Evolutionary conservation across 2,329 filamentous ascomycete genomes (phyloP), one percentile per base, ranked within the genome.

Genomic region (Fusarium torulosum): DNA sequence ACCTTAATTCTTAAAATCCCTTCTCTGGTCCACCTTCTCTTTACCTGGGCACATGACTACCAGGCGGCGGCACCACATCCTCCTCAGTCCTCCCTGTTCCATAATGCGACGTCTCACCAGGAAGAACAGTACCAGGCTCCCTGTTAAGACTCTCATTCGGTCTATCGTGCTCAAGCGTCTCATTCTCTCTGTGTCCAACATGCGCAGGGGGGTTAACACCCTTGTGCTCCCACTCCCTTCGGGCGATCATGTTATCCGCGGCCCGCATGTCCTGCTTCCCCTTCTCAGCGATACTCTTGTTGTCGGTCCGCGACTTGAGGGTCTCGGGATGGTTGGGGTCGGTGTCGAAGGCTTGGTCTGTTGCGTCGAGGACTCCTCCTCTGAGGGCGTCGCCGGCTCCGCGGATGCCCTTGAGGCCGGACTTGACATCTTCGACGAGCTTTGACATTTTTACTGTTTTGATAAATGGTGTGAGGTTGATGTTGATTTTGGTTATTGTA

Each of bases 371-470:
- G 15, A 51, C 33, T 20, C 59, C 61, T 8, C 71, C 71, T 21
- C 71, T 45, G 0, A 73, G n/a, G 4, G 60, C 69, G 31, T 73
- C 71, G 17, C 71, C 71, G 4, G 71, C 66, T 4, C 71, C 71
- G 11, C 55, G 58, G 27, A 73, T 58, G 37, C 71, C 71, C 2
- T 73, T 73, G 2, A 73, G 51, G 35, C 69, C 68, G 3, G 71
- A 47, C 31, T 73, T 73, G 40, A 71, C 66, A 23, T 73, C 71
- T 2, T 73, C 44, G 0, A 72, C 20, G n/a, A 72, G 7, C 41
- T 66, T 71, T 11, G 70, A 64, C 70, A 72, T 69, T 33, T 47
- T 67, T 5, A 9, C 23, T 8, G 4, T n/a, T 11, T 45, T 21
- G 1, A 6, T 35, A 4, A 11, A 2, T 11, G 4, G 11, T 38